These are phyloP conservation scores for Auriscalpium microsporum DNA, from an alignment of 768 basidiomycete genomes.

Conservation along the genomic window DNA sequence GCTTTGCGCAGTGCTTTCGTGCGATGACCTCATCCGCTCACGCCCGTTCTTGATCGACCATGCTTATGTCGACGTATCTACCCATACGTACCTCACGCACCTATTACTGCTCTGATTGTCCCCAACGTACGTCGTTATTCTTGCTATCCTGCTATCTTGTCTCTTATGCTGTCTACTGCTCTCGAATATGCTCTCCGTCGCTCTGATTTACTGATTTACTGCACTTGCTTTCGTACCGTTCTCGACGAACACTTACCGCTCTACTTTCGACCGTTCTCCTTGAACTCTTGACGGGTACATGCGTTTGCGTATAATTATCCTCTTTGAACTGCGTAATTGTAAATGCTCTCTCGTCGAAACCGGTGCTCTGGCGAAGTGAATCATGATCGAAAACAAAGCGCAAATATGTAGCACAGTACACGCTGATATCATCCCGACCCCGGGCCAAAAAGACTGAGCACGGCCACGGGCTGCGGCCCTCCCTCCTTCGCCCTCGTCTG, in stretches of 20 bases:
- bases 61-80: not conserved
- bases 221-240: not conserved
- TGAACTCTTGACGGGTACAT: not conserved
- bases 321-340: not conserved
- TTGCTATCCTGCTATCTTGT: not conserved
- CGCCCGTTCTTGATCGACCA: not conserved
- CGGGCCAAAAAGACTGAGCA: slow-evolving; percentile 66
- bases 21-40: not conserved
- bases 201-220: not conserved
- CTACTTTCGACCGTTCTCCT: not conserved
- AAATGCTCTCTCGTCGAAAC: not conserved
- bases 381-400: no score
- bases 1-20: not conserved
- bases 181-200: not conserved
- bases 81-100: no score
- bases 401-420: not conserved
- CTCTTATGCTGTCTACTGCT: not conserved
- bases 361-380: no score
- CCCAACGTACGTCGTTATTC: not conserved
- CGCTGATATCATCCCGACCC: slow-evolving; percentile 20
- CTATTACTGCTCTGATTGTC: not conserved
- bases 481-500: slow-evolving; percentile 63
- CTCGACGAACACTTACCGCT: not conserved
- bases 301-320: not conserved
- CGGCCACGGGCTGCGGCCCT: slow-evolving; percentile 53